Percentiles rank a stretch among this genome's conserved stretches.
These are phyloP conservation scores for Raphanus sativus DNA, from an alignment of 345 rosid species.

Conservation along the genomic window DNA sequence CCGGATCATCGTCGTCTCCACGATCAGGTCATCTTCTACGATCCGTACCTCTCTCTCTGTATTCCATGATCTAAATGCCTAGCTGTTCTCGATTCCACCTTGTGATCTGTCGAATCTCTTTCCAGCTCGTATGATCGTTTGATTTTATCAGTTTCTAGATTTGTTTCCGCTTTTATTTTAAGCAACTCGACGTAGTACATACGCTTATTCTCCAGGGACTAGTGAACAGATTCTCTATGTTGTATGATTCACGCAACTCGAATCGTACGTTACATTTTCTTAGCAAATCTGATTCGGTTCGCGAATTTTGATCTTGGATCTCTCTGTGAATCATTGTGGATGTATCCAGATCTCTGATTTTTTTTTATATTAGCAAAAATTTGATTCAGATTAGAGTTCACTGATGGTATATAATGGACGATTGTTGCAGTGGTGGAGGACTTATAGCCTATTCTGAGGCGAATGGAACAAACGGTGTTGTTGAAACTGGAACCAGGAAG, in stretches of 20 bases:
- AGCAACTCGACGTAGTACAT: background rate
- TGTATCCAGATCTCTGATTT: slow-evolving; percentile 14
- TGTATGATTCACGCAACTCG: slow-evolving; percentile 26
- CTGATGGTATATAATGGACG: slow-evolving; percentile 9
- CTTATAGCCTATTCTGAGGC: slow-evolving; percentile 79
- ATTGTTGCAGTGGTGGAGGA: slow-evolving; percentile 74
- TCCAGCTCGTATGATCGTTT: slow-evolving; percentile 3
- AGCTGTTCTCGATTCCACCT: background rate
- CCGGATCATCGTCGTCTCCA: slow-evolving; percentile 64
- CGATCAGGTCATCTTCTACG: slow-evolving; percentile 62
- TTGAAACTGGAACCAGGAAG: slow-evolving; percentile 54
- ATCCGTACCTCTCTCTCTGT: background rate
- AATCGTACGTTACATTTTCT: background rate
- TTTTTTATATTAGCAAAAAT: background rate
- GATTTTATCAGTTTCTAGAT: background rate
- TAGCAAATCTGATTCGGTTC: slow-evolving; percentile 11
- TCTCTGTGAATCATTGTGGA: too few species aligned
- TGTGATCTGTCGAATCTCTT: background rate
- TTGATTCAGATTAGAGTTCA: slow-evolving; percentile 14
- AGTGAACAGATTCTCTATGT: slow-evolving; percentile 3
- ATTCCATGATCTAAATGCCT: too few species aligned
- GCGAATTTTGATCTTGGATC: background rate
- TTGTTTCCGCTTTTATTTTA: slow-evolving; percentile 17
- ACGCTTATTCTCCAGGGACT: slow-evolving; percentile 10
- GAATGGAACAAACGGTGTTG: slow-evolving; percentile 42